Evolutionary conservation across 148 eudicot species (phyloP).

Genomic region (Nyssa sinensis): DNA sequence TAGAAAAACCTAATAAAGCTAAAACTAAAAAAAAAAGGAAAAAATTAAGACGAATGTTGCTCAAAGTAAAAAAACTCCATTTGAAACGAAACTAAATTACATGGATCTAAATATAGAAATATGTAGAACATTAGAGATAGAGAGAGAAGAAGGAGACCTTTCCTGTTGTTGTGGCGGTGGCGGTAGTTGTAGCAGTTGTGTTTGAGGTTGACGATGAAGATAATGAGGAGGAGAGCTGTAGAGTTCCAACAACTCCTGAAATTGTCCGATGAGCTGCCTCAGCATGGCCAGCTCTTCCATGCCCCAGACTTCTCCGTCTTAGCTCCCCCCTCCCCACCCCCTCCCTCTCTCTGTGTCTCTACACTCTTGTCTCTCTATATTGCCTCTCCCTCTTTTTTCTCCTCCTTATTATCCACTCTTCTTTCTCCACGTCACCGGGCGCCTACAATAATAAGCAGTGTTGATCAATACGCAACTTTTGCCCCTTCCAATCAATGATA

Average conservation of each 20-base stretch:
- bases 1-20: conserved; percentile 9
- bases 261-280: conserved; percentile 69
- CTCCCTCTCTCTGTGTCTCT: conserved; percentile 13
- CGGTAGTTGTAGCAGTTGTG: conserved; percentile 14
- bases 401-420: conserved; percentile 18
- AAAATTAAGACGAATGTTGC: too few relatives aligned
- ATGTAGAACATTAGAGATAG: background rate
- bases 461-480: conserved; percentile 37
- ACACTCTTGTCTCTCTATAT: conserved; percentile 16
- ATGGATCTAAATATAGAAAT: background rate
- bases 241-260: conserved; percentile 54
- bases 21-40: too few relatives aligned
- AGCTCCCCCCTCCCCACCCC: background rate
- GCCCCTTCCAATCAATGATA: conserved; percentile 1
- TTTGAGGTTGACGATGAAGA: conserved; percentile 10
- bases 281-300: conserved; percentile 59
- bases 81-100: background rate
- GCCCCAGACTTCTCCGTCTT: conserved; percentile 10
- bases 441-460: conserved; percentile 22
- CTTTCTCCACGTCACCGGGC: conserved; percentile 28
- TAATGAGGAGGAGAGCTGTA: conserved; percentile 32
- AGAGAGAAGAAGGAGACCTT: conserved; percentile 25
- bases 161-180: conserved; percentile 18
- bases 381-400: background rate
- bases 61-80: too few relatives aligned